These are phyloP conservation scores for Ceratobasidium sp. DNA, from an alignment of 1,284 basidiomycete genomes.

Conservation along the genomic window DNA sequence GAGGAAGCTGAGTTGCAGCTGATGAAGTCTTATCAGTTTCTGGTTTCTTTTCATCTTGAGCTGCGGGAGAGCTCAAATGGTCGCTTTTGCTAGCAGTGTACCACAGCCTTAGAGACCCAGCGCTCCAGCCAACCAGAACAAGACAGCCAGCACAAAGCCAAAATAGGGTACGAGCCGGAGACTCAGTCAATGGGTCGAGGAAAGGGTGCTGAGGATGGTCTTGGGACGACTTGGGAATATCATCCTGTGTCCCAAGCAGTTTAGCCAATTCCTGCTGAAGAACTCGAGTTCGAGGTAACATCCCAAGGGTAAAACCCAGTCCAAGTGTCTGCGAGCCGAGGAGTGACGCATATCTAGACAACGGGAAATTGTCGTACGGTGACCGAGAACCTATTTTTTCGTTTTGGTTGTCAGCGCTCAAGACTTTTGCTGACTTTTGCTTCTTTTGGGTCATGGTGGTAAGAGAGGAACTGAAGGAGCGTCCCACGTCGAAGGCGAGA, in stretches of 20 bases:
- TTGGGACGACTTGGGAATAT: conserved; percentile 59
- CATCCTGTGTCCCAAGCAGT: conserved; percentile 46
- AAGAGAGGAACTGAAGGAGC: background rate
- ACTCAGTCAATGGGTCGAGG: conserved; percentile 73
- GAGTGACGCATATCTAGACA: conserved; percentile 75
- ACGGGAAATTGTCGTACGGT: conserved; percentile 50
- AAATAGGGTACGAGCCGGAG: conserved; percentile 70
- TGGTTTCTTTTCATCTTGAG: conserved; percentile 3
- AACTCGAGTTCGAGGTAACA: conserved; percentile 73
- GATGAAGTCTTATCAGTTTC: conserved; percentile 47
- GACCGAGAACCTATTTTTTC: background rate
- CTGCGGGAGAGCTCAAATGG: background rate
- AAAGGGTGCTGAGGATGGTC: conserved; percentile 77
- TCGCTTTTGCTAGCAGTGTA: conserved; percentile 38
- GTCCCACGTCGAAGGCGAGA: background rate
- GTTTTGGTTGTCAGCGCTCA: too few relatives aligned
- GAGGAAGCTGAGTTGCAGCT: conserved; percentile 50
- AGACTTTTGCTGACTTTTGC: conserved; percentile 12
- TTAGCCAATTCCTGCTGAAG: conserved; percentile 51
- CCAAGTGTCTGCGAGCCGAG: conserved; percentile 79
- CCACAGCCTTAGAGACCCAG: conserved; percentile 72
- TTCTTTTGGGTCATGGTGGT: conserved; percentile 22
- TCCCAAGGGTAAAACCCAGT: conserved; percentile 73
- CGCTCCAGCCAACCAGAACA: conserved; percentile 80
- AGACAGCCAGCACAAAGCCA: conserved; percentile 72